phyloP scores from a whole-genome alignment of 306 rosid genomes.

The Lathyrus aphaca region DNA sequence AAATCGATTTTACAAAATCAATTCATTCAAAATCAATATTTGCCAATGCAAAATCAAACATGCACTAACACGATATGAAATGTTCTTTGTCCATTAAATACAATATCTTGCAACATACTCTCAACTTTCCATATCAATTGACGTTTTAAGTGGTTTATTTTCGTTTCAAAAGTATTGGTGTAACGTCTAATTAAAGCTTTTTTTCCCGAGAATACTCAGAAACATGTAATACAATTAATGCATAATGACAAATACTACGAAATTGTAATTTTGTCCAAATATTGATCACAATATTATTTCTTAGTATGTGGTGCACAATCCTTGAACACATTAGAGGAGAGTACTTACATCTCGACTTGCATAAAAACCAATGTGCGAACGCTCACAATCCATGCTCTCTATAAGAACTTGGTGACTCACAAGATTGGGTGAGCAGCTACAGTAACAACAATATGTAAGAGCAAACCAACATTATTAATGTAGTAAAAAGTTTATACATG shows the following conservation, averaged over 20 bases:
- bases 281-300: not conserved
- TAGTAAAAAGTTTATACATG: not conserved
- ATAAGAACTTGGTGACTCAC: conserved; percentile 86
- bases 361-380: conserved; percentile 84
- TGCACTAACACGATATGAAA: not conserved
- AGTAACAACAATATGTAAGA: conserved; percentile 45
- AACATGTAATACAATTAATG: not conserved
- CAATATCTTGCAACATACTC: not conserved
- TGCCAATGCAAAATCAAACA: too few species aligned
- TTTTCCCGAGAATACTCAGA: not conserved
- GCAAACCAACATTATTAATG: conserved; percentile 37
- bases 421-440: conserved; percentile 90
- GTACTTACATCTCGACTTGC: conserved; percentile 85
- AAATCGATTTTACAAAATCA: too few species aligned
- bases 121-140: not conserved
- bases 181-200: not conserved
- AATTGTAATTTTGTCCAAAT: not conserved
- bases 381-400: conserved; percentile 91
- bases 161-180: not conserved
- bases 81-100: not conserved
- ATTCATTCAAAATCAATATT: too few species aligned
- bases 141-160: not conserved
- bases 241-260: not conserved
- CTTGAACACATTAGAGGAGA: conserved; percentile 12
- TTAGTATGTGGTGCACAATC: not conserved